A percentile compares a stretch with the other conserved stretches of the same genome.
Evolutionary conservation across 306 rosid genomes (phyloP).

Genomic region (Prunus armeniaca): DNA sequence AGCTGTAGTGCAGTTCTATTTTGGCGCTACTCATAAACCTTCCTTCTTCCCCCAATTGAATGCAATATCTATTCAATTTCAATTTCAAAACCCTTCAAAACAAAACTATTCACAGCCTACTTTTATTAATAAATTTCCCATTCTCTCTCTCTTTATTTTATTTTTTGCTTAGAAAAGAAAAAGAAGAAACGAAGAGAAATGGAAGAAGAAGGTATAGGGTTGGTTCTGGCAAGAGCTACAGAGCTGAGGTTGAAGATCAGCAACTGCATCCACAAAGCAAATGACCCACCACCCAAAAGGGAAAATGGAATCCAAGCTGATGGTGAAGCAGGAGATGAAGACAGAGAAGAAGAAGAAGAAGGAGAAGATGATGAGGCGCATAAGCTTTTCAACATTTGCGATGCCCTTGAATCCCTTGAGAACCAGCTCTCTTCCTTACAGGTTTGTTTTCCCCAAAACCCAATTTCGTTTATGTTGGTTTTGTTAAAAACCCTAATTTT

Average conservation of each 20-base stretch:
- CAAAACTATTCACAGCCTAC: neutral
- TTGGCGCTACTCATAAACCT: constrained; percentile 34
- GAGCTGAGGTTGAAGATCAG: constrained; percentile 81
- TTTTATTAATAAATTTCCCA: no score
- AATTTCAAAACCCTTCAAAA: constrained; percentile 3
- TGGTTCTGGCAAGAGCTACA: constrained; percentile 85
- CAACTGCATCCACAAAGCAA: constrained; percentile 55
- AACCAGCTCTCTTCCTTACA: constrained; percentile 79
- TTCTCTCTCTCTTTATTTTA: neutral
- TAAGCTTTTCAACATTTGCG: constrained; percentile 66
- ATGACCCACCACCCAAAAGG: constrained; percentile 20
- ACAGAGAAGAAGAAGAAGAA: constrained; percentile 28
- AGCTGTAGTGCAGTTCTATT: neutral
- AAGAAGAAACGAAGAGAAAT: constrained; percentile 10
- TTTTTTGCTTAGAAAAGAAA: neutral
- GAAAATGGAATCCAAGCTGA: constrained; percentile 10
- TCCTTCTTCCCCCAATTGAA: constrained; percentile 1
- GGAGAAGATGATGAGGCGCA: constrained; percentile 48
- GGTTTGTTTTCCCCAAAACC: constrained; percentile 38
- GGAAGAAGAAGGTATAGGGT: constrained; percentile 86
- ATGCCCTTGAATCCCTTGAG: constrained; percentile 87
- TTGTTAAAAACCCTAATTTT: neutral
- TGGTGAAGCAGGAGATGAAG: constrained; percentile 14
- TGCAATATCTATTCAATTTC: neutral
- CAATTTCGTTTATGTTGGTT: constrained; percentile 12